Evolutionary conservation across 1,284 basidiomycete genomes (phyloP).

Genomic region (Fomitopsis pinicola): DNA sequence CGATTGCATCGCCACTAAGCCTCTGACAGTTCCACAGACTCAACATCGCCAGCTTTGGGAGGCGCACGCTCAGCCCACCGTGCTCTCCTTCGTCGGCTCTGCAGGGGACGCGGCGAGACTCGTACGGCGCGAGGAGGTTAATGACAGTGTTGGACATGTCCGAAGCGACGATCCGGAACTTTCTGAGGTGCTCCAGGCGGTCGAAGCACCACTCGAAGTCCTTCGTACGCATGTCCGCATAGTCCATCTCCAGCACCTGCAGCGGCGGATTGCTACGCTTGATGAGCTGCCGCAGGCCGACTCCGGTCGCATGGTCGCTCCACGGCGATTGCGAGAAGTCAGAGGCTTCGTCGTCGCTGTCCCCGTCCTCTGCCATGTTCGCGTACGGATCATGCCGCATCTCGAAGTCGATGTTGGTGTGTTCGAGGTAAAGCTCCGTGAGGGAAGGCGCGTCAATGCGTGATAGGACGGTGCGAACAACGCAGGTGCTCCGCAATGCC

Average conservation of each 20-base stretch:
- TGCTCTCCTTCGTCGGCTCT: constrained; percentile 8
- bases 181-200: constrained; percentile 43
- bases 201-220: constrained; percentile 68
- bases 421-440: constrained; percentile 53
- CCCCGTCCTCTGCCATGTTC: constrained; percentile 43
- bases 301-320: constrained; percentile 72
- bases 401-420: constrained; percentile 59
- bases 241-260: constrained; percentile 66
- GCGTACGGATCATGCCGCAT: constrained; percentile 28
- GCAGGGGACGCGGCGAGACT: constrained; percentile 7
- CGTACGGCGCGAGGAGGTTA: constrained; percentile 45
- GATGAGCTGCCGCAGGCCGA: constrained; percentile 68
- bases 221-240: constrained; percentile 74
- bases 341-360: constrained; percentile 64
- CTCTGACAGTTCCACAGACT: constrained; percentile 59
- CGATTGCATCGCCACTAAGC: constrained; percentile 52
- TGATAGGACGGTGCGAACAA: constrained; percentile 59
- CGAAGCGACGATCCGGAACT: constrained; percentile 69
- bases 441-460: constrained; percentile 54
- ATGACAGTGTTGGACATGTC: constrained; percentile 75
- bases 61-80: constrained; percentile 31
- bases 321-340: constrained; percentile 72
- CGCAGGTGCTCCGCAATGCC: constrained; percentile 52
- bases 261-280: constrained; percentile 55
- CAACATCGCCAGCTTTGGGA: constrained; percentile 50